Evolutionary conservation across 345 rosid genomes (phyloP), one percentile per base, ranked within the genome.

Genomic region (Streptanthus diversifolius): DNA sequence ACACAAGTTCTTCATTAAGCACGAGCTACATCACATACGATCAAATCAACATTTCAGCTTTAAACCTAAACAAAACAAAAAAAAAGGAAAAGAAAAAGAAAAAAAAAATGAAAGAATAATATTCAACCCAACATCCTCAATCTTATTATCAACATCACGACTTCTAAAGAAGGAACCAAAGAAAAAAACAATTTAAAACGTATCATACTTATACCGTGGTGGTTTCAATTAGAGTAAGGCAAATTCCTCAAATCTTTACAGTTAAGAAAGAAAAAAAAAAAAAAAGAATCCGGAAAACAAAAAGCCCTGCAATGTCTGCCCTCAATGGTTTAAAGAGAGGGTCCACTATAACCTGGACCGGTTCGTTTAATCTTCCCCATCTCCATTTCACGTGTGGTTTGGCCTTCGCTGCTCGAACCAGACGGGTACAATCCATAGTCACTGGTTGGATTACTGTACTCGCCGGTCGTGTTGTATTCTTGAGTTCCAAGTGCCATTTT

Each of bases 371-470:
- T 41, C 76, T 78, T 84, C 41, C 86, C 79, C 90, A 83, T 83
- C 83, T 91, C 96, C 88, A 82, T 85, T 74, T 89, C 90, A 6
- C 86, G 64, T 40, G 92, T 87, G 39, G 59, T 76, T 61, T 83
- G 85, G 27, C 83, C 89, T 30, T 87, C 96, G 0, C 86, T 80
- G 83, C 97, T 91, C 3, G 96, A 87, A n/a, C 96, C 88, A 0
- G 92, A 89, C 32, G 89, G 91, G 64, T 83, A 22, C 62, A 81
- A 49, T 5, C 93, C 90, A 17, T 81, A 85, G 66, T 92, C 93
- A 29, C 92, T 85, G 3, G 93, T 85, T 3, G 89, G 80, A 55
- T 69, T 85, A 60, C 92, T 85, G 66, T 77, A 88, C 39, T 89
- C 96, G 0, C 85, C 85, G 24, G 90, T 86, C 7, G 80, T 81